Evolutionary conservation across 805 yeast genomes (phyloP).

Genomic region (Clavispora fructus): DNA sequence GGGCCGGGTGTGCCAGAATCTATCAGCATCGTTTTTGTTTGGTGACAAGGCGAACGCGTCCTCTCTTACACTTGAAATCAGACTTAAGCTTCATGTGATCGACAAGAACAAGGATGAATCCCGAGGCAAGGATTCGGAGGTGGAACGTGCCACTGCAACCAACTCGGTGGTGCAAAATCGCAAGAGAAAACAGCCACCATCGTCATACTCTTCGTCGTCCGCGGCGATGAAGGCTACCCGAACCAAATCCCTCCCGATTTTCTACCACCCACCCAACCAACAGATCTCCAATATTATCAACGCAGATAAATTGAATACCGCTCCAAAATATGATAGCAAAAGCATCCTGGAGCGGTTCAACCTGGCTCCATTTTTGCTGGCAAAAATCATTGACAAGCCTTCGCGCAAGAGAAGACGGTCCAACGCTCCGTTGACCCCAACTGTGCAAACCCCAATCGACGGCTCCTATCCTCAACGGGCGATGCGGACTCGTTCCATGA

Average conservation of each 20-base stretch:
- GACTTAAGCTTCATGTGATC: slow-evolving; percentile 44
- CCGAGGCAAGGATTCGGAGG: background rate
- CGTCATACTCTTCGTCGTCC: slow-evolving; percentile 2
- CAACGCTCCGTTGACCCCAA: slow-evolving; percentile 13
- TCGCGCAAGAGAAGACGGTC: slow-evolving; percentile 18
- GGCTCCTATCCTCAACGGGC: slow-evolving; percentile 30
- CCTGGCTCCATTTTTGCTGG: slow-evolving; percentile 41
- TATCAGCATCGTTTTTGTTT: slow-evolving; percentile 39
- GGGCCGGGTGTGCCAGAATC: slow-evolving; percentile 55
- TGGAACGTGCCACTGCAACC: background rate
- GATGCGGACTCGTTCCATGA: slow-evolving; percentile 40
- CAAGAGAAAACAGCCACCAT: background rate
- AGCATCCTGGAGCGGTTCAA: slow-evolving; percentile 40
- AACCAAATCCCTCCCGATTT: slow-evolving; percentile 39
- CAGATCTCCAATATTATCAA: slow-evolving; percentile 37
- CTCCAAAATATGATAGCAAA: slow-evolving; percentile 36
- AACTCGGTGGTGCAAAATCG: slow-evolving; percentile 2
- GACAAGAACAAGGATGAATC: slow-evolving; percentile 13
- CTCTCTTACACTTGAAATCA: slow-evolving; percentile 52
- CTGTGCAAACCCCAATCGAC: slow-evolving; percentile 9
- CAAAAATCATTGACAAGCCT: slow-evolving; percentile 38
- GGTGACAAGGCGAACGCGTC: slow-evolving; percentile 32
- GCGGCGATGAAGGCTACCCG: slow-evolving; percentile 38
- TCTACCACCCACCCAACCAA: slow-evolving; percentile 34
- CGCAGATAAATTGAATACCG: slow-evolving; percentile 34